These are phyloP conservation scores for Dysphania ambrosioides DNA, from an alignment of 148 eudicot genomes.

Conservation along the genomic window DNA sequence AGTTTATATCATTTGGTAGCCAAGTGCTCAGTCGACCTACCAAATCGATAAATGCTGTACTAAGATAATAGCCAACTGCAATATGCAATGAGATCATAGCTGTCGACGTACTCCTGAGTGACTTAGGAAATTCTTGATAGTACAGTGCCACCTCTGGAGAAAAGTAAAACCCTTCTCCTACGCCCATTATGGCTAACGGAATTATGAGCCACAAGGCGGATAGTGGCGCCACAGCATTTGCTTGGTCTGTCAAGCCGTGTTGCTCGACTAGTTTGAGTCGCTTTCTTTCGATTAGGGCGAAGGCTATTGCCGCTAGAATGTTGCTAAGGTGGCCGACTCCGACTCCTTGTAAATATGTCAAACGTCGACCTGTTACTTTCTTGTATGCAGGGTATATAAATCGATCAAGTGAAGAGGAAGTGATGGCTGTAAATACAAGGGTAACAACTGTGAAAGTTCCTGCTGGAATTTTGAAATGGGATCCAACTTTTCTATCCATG, in stretches of 20 bases:
- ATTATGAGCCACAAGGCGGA: constrained; percentile 33
- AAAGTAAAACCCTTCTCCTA: constrained; percentile 33
- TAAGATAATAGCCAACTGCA: constrained; percentile 35
- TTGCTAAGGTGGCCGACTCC: constrained; percentile 40
- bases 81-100: constrained; percentile 31
- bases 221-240: constrained; percentile 24
- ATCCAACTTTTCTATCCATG: constrained; percentile 41
- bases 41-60: constrained; percentile 31
- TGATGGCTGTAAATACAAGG: constrained; percentile 35
- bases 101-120: constrained; percentile 32
- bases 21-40: constrained; percentile 26
- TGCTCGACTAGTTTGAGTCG: constrained; percentile 27
- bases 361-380: constrained; percentile 21
- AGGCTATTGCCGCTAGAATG: constrained; percentile 30
- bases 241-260: neutral
- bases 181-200: constrained; percentile 32
- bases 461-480: constrained; percentile 35
- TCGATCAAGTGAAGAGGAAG: constrained; percentile 33
- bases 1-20: constrained; percentile 41
- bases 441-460: constrained; percentile 34
- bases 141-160: constrained; percentile 34
- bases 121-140: constrained; percentile 37
- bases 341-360: constrained; percentile 35
- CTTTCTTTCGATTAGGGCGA: constrained; percentile 44
- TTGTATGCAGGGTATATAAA: constrained; percentile 34